Percentiles rank a stretch among this genome's conserved stretches.
phyloP scores from a whole-genome alignment of 805 yeast species.

The Nakazawaea sp. region DNA sequence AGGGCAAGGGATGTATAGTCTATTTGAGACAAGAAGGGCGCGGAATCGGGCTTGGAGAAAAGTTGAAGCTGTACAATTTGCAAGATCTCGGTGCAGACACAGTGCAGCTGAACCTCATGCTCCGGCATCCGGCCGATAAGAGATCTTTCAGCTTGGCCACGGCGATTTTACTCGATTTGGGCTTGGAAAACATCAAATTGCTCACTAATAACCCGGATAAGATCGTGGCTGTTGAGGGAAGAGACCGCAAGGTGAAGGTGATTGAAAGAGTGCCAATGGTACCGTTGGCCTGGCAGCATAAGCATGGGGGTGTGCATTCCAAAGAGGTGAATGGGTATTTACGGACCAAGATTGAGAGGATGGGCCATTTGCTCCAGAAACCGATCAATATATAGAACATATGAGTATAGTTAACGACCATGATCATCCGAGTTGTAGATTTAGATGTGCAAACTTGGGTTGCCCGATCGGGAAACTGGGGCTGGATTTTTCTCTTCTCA shows the following conservation, averaged over 20 bases:
- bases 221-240: conserved; percentile 90
- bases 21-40: conserved; percentile 97
- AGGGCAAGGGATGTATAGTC: conserved; percentile 90
- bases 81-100: conserved; percentile 99
- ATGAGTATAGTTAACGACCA: background rate
- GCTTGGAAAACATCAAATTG: conserved; percentile 61
- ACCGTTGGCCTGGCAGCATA: conserved; percentile 83
- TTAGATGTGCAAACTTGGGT: no score
- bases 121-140: conserved; percentile 98
- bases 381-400: conserved; percentile 16
- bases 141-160: conserved; percentile 91
- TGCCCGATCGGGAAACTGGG: no score
- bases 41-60: conserved; percentile 98
- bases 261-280: conserved; percentile 93
- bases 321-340: conserved; percentile 89
- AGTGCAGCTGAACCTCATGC: conserved; percentile 86
- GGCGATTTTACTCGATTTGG: conserved; percentile 82
- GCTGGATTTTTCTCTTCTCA: no score
- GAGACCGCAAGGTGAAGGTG: conserved; percentile 65
- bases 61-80: conserved; percentile 89
- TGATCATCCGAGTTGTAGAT: background rate
- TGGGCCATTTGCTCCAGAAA: conserved; percentile 85
- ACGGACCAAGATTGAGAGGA: conserved; percentile 88
- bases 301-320: conserved; percentile 62
- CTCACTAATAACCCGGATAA: conserved; percentile 96